Base-by-base conservation (phyloP, 345 rosid genomes). In the Lepidium aucheri region DNA sequence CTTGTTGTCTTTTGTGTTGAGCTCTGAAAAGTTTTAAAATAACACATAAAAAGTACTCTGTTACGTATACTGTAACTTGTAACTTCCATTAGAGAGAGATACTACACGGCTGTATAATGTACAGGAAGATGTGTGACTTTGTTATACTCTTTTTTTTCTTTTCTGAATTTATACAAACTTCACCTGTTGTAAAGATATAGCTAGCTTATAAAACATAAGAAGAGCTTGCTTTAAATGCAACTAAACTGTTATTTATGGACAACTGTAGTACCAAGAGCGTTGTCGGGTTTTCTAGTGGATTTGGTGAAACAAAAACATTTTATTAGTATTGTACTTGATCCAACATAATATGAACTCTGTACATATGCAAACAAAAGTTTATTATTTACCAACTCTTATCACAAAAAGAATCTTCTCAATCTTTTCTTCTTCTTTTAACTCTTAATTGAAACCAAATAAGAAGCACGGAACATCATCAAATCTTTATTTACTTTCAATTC, bases 311-410 rank as follows among this genome's bases (percentile, higher is more conserved):
- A 36, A 43, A 43, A 42, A 34, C 8, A 16, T n/a, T n/a, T n/a
- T n/a, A 63, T 73, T 58, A 73, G 72, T 24, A 65, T 16, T 59
- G 4, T 60, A 73, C 72, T 73, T 66, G 67, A 36, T 45, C 73
- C 77, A 44, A 74, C 68, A 67, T 60, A 66, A 43, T 74, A 74
- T 73, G 53, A 67, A 67, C 77, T 74, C 73, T 53, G 42, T 53
- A 45, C 63, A 53, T 34, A 60, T 73, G 45, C 63, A 73, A 59
- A 52, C 62, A 44, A n/a, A 60, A 44, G 36, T 38, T 59, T 17
- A 5, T 67, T 11, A 52, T 54, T 60, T 54, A 74, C 73, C 58
- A 67, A 74, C 77, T 74, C 68, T 58, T 30, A 39, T 59, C 60
- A 49, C 56, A 17, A 38, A n/a, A 70, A 63, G 57, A 70, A 36